phyloP scores from a whole-genome alignment of 257 asterid genomes.

The Galeopsis tetrahit region DNA sequence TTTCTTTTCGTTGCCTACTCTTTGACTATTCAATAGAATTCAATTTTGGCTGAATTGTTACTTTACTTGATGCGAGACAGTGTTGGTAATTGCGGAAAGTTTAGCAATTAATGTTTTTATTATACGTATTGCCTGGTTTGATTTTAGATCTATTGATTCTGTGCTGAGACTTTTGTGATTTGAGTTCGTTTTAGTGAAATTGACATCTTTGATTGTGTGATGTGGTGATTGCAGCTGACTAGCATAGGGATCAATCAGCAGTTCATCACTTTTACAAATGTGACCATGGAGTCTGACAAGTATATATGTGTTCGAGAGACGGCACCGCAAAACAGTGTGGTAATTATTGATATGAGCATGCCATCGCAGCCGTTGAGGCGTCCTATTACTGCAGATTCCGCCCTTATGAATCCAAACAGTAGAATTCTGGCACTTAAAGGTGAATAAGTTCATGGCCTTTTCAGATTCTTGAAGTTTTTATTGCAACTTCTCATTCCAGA shows the following conservation, averaged over 20 bases:
- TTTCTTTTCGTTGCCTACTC: slow-evolving; percentile 26
- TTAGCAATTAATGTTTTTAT: background rate
- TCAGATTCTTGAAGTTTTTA: background rate
- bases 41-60: slow-evolving; percentile 29
- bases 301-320: slow-evolving; percentile 99
- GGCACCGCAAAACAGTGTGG: slow-evolving; percentile 93
- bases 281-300: slow-evolving; percentile 98
- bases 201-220: slow-evolving; percentile 39
- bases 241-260: slow-evolving; percentile 97
- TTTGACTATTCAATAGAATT: slow-evolving; percentile 31
- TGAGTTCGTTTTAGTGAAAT: slow-evolving; percentile 35
- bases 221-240: slow-evolving; percentile 75
- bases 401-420: slow-evolving; percentile 94
- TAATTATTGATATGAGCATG: slow-evolving; percentile 94
- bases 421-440: slow-evolving; percentile 93
- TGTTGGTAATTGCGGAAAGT: slow-evolving; percentile 23
- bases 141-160: slow-evolving; percentile 40
- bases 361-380: slow-evolving; percentile 98
- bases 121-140: slow-evolving; percentile 16
- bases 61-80: slow-evolving; percentile 29
- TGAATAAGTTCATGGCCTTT: slow-evolving; percentile 32
- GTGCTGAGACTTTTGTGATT: slow-evolving; percentile 30
- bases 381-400: slow-evolving; percentile 98
- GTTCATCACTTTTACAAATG: slow-evolving; percentile 95
- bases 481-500: background rate